Base-by-base conservation (phyloP, 2,329 filamentous ascomycete genomes). In the Trichoderma sp. region DNA sequence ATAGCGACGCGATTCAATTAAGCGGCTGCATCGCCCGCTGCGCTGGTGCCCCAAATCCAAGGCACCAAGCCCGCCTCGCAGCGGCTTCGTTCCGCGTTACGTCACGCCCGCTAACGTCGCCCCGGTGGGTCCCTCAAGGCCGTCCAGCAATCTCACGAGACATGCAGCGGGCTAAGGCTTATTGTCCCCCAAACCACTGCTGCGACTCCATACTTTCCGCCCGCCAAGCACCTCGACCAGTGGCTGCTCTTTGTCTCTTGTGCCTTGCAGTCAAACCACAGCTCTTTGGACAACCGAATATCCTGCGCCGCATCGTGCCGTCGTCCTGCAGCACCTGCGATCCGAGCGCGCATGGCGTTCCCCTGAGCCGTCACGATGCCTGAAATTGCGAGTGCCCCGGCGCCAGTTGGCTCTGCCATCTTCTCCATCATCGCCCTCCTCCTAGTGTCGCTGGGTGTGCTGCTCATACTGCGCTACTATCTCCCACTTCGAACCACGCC, bases 401-500 rank as follows among this genome's bases (percentile, higher is more conserved):
- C 89, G 71, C 89, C 93, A 40, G 87, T 94, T 64, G 90, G 91
- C 80, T 97, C 94, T 66, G 88, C 90, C 77, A 84, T 95, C 76
- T 96, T 97, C 81, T 88, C 92, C 73, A 79, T 89, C 73, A 76
- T 92, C 75, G 88, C 93, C 71, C 86, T 97, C 49, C 81, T 94
- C 73, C 79, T 88, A 73, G 92, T 97, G 74, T 93, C 91, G 72
- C 79, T 91, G 71, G 83, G 91, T 71, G 93, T 96, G 70, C 87
- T 99, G 55, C 85, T 97, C 27, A 89, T 98, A 72, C 85, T 97
- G 70, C 91, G 96, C 76, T 90, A 93, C 83, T 99, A 94, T 81
- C 88, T 99, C 11, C 95, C 95, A 3, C 86, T 99, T 40, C 93
- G 96, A 74, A 89, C 91, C 7, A 98, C 96, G 0, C 95, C 96